phyloP scores from a whole-genome alignment of 345 rosid genomes.

The Clausena lansium region DNA sequence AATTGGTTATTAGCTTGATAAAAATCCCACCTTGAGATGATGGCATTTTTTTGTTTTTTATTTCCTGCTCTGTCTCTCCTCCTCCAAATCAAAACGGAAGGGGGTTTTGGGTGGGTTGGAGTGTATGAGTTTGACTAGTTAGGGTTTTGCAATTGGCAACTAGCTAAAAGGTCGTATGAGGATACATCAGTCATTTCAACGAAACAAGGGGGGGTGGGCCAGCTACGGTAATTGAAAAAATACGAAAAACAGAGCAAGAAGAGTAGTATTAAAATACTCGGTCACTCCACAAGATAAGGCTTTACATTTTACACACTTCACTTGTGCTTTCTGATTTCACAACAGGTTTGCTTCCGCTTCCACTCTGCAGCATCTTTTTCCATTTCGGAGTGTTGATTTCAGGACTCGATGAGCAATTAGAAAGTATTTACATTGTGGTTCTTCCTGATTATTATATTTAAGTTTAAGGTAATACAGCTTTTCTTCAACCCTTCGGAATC shows the following conservation, averaged over 20 bases:
- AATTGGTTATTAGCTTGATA: background rate
- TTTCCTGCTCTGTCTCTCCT: background rate
- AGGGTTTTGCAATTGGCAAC: background rate
- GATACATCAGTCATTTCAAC: slow-evolving; percentile 4
- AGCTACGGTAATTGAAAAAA: background rate
- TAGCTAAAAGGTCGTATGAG: background rate
- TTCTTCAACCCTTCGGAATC: background rate
- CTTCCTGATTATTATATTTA: background rate
- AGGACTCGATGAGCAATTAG: background rate
- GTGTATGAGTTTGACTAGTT: too few relatives aligned
- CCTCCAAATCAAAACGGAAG: background rate
- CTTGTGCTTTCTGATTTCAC: background rate
- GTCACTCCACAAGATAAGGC: slow-evolving; percentile 5
- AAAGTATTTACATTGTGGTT: background rate
- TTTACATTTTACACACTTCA: background rate
- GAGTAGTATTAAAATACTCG: too few relatives aligned
- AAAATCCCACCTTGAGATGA: slow-evolving; percentile 10
- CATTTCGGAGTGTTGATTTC: background rate
- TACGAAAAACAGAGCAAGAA: background rate
- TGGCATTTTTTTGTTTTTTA: background rate
- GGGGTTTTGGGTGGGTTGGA: background rate
- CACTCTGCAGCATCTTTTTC: background rate
- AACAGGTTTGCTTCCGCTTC: background rate
- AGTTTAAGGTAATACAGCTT: slow-evolving; percentile 3
- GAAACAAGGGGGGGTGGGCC: background rate